These are phyloP conservation scores for Copromyces sp. DNA, from an alignment of 495 filamentous ascomycete genomes.

Conservation along the genomic window DNA sequence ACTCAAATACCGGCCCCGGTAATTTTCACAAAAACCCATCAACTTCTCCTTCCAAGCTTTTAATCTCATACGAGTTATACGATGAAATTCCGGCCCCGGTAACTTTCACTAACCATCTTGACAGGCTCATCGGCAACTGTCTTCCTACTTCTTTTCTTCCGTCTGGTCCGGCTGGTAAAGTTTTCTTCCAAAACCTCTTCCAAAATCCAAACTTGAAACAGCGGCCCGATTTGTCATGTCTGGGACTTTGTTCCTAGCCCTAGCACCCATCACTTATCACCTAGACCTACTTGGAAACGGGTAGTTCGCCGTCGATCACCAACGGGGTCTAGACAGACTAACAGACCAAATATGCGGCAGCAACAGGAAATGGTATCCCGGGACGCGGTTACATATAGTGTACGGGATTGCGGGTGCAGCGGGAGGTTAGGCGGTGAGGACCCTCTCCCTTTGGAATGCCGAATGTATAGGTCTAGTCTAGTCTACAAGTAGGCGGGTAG, in stretches of 20 bases:
- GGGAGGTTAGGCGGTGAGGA: not conserved
- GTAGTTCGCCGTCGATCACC: not conserved
- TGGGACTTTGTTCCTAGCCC: not conserved
- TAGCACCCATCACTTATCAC: not conserved
- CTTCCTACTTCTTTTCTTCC: no score
- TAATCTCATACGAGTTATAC: no score
- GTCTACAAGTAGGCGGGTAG: not conserved
- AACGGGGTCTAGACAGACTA: not conserved
- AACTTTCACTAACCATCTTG: not conserved
- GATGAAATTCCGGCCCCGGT: not conserved
- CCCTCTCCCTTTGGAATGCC: not conserved
- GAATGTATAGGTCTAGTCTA: no score
- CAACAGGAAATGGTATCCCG: not conserved
- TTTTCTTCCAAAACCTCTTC: not conserved
- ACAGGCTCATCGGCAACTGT: not conserved
- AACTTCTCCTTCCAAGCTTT: no score
- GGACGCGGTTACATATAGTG: not conserved
- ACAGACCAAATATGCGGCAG: not conserved
- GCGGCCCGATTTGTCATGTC: not conserved
- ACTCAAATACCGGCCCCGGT: not conserved
- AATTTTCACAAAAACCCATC: not conserved
- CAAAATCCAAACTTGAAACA: no score
- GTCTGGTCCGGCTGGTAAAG: not conserved
- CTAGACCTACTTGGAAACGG: not conserved
- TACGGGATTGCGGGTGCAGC: not conserved